Percentiles rank a stretch among this genome's conserved stretches.
Conservation (phyloP, 441 rosid species). For the Populus hybrid region DNA sequence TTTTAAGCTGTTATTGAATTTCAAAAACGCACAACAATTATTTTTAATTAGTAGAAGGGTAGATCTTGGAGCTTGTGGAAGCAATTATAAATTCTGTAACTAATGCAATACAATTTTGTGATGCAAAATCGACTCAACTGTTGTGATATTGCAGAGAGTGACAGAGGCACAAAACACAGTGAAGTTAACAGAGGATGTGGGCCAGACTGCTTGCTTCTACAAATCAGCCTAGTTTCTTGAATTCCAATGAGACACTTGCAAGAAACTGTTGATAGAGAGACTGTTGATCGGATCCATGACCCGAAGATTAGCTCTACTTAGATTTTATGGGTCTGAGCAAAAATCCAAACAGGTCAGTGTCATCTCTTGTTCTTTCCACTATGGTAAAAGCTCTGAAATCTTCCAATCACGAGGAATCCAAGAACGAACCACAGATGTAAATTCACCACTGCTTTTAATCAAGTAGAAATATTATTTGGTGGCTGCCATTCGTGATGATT, state of each 20-base stretch:
- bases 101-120: neutral
- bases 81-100: neutral
- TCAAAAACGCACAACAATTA: neutral
- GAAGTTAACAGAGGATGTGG: slow-evolving; percentile 87
- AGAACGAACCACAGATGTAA: neutral
- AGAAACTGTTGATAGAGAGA: slow-evolving; percentile 34
- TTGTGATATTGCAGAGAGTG: slow-evolving; percentile 47
- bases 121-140: neutral
- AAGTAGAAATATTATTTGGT: neutral
- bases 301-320: slow-evolving; percentile 37
- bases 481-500: neutral
- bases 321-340: slow-evolving; percentile 13
- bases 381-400: neutral
- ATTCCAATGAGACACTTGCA: slow-evolving; percentile 28
- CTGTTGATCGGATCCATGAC: slow-evolving; percentile 38
- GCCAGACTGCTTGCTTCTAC: slow-evolving; percentile 81
- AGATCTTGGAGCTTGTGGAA: neutral
- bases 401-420: neutral
- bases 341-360: slow-evolving; percentile 21
- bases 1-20: neutral
- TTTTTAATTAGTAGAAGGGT: neutral
- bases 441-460: neutral
- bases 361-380: slow-evolving; percentile 4
- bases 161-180: slow-evolving; percentile 66
- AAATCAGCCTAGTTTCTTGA: slow-evolving; percentile 74